Conservation (phyloP, 2,329 filamentous ascomycete species). For the Colletotrichum nymphaeae region DNA sequence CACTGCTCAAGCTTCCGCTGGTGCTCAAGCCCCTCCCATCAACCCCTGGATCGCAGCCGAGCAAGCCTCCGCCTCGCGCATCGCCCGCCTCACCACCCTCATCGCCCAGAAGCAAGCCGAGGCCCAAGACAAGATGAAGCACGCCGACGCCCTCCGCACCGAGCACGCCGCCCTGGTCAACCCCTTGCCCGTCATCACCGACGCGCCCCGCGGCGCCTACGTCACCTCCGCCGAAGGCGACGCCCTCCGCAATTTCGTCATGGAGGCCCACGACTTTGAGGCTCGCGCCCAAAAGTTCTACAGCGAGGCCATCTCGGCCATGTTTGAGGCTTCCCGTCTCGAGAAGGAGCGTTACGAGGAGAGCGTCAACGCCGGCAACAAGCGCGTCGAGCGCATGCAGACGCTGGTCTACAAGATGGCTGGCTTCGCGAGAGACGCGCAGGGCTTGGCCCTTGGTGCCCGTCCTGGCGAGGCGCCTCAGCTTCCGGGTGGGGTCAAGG, state of each 20-base stretch:
- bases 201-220: not conserved
- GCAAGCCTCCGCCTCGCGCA: not conserved
- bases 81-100: not conserved
- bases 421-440: no score
- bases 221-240: not conserved
- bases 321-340: not conserved
- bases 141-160: constrained; percentile 2
- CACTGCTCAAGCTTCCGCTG: not conserved
- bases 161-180: not conserved
- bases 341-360: not conserved
- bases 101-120: not conserved
- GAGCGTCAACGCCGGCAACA: not conserved
- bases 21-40: not conserved
- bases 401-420: not conserved
- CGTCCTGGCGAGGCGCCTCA: no score
- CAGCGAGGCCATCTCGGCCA: not conserved
- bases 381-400: not conserved
- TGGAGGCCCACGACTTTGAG: not conserved
- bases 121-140: constrained; percentile 16
- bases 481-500: no score
- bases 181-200: not conserved
- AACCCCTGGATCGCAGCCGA: not conserved
- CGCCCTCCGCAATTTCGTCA: not conserved
- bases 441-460: no score
- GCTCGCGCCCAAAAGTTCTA: not conserved